Evolutionary conservation across 1,139 yeast genomes (phyloP), one percentile per base, ranked within the genome.

Genomic region (Taiozyma onychis): DNA sequence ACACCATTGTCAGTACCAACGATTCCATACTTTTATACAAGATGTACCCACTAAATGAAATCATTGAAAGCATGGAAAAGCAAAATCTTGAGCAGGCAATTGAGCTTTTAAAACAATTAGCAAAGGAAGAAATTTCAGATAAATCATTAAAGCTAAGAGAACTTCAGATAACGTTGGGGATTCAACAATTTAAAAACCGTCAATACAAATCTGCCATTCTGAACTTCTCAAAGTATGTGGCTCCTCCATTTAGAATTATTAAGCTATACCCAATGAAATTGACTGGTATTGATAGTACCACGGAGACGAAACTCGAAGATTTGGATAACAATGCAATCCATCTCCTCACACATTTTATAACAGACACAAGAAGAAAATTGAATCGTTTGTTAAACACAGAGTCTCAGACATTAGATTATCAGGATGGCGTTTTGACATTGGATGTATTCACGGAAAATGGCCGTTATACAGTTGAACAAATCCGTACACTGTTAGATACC

Each of bases 401-500:
- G 39, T 18, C 60, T 11, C 39, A 59, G 10, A 57, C 59, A 30
- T 53, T 57, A 3, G 49, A 51, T 1, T 51, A 67, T 21, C 32
- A 55, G 4, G 53, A 51, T 14, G 56, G 54, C 2, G 22, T 44
- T 1, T 41, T 57, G 14, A 52, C 58, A 4, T 16, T 57, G n/a
- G 53, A 52, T 10, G 39, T 53, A 11, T 67, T 45, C 53, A 66
- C 57, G 16, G 55, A 55, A 3, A 37, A 37, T 16, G 44, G 48
- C 11, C 22, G 44, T 16, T 48, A 51, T 22, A 39, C 57, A 3
- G 39, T 73, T 16, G 62, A 63, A 5, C 59, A 64, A 4, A 65
- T 78, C 13, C 78, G 86, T 1, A 67, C 66, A 13, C 67, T 83
- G 2, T 79, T 93, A 6, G 99, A 93, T 61, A 88, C 97, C 0